Percentiles rank a stretch among this genome's conserved stretches.
phyloP scores from a whole-genome alignment of 345 rosid genomes.

The Lepidium sativum region DNA sequence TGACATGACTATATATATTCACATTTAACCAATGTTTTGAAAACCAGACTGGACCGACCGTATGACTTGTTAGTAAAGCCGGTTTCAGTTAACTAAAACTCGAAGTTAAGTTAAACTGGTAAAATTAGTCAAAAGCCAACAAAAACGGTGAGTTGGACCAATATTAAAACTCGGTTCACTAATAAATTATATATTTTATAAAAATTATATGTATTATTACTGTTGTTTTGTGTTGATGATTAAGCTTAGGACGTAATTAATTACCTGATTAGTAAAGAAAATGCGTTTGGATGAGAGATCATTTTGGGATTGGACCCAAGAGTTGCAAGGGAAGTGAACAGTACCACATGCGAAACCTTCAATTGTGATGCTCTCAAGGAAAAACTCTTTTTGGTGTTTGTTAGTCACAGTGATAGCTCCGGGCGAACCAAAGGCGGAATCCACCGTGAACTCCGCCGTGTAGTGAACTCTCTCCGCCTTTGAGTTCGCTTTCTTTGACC shows the following conservation, averaged over 20 bases:
- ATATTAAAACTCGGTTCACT: no score
- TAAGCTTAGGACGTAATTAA: not conserved
- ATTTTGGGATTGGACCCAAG: constrained; percentile 82
- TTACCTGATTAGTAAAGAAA: constrained; percentile 82
- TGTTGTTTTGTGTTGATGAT: not conserved
- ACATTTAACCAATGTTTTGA: not conserved
- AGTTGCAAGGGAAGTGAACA: constrained; percentile 86
- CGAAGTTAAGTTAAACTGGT: no score
- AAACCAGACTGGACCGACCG: no score
- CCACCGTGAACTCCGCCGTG: constrained; percentile 72
- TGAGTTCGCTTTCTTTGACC: constrained; percentile 73
- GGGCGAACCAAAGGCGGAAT: constrained; percentile 63
- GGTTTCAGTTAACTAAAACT: no score
- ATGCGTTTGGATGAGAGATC: constrained; percentile 61
- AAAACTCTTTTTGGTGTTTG: constrained; percentile 88
- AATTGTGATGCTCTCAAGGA: constrained; percentile 71
- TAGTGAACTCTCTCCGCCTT: constrained; percentile 85
- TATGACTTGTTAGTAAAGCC: no score
- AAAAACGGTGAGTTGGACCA: no score
- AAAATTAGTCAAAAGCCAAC: no score
- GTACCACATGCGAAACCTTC: constrained; percentile 87
- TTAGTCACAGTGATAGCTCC: constrained; percentile 85
- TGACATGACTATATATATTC: not conserved
- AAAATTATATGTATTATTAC: no score
- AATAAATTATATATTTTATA: no score